phyloP scores from a whole-genome alignment of 2,329 filamentous ascomycete species.

The Phaeosphaeriaceae sp. region DNA sequence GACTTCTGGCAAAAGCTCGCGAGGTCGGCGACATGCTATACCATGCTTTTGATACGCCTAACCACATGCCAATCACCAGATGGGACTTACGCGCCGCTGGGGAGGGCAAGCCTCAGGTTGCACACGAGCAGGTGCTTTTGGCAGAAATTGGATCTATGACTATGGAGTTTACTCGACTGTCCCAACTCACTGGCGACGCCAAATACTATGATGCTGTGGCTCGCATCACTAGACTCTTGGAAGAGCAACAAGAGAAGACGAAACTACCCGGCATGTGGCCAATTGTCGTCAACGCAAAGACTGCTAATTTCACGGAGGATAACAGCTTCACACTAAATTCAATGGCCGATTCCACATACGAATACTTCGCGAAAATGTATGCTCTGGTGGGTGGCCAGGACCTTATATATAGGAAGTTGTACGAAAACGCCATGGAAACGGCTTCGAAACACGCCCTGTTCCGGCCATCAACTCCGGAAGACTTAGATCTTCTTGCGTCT shows the following conservation, averaged over 20 bases:
- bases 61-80: slow-evolving; percentile 76
- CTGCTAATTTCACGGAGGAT: slow-evolving; percentile 50
- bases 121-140: slow-evolving; percentile 50
- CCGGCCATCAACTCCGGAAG: slow-evolving; percentile 56
- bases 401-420: slow-evolving; percentile 59
- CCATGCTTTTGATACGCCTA: slow-evolving; percentile 87
- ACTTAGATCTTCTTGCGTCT: slow-evolving; percentile 55
- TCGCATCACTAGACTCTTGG: slow-evolving; percentile 51
- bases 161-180: slow-evolving; percentile 57
- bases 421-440: slow-evolving; percentile 57
- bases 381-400: slow-evolving; percentile 53
- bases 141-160: slow-evolving; percentile 57
- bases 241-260: slow-evolving; percentile 51
- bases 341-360: slow-evolving; percentile 49
- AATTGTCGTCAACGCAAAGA: slow-evolving; percentile 50
- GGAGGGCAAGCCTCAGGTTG: slow-evolving; percentile 47
- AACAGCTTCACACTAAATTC: slow-evolving; percentile 43
- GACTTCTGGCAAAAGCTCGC: slow-evolving; percentile 77
- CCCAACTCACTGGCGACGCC: slow-evolving; percentile 52
- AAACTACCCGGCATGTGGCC: slow-evolving; percentile 58
- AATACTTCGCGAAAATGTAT: slow-evolving; percentile 48
- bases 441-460: slow-evolving; percentile 56
- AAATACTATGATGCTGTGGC: slow-evolving; percentile 56
- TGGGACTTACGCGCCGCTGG: slow-evolving; percentile 52
- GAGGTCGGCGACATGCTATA: slow-evolving; percentile 83